Evolutionary conservation across 139 green algal genomes (phyloP).

Genomic region (Chlamydomonas incerta): DNA sequence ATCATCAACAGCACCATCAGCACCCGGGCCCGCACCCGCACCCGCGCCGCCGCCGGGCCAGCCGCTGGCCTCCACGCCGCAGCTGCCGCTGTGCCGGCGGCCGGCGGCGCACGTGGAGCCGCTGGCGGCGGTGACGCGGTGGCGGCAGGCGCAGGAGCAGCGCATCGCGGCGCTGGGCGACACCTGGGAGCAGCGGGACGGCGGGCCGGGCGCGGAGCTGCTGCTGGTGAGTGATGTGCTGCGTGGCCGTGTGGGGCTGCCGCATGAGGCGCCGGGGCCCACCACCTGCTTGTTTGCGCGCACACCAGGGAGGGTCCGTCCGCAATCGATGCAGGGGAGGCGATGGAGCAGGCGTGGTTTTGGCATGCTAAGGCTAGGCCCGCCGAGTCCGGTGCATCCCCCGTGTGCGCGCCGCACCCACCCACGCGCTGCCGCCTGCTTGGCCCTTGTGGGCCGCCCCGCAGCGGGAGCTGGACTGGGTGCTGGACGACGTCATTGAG

Average conservation of each 20-base stretch:
- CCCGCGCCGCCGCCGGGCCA: neutral
- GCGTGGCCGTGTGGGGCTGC: no score
- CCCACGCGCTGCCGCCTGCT: no score
- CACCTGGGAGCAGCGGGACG: constrained; percentile 42
- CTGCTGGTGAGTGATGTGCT: constrained; percentile 61
- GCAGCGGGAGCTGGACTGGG: constrained; percentile 78
- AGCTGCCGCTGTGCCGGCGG: constrained; percentile 47
- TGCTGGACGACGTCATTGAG: constrained; percentile 76
- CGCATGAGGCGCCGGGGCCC: no score
- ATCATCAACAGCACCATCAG: no score
- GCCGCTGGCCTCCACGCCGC: neutral
- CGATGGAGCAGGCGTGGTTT: no score
- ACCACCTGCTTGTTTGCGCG: no score
- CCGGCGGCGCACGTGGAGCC: constrained; percentile 15
- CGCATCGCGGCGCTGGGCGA: constrained; percentile 39
- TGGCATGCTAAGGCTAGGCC: no score
- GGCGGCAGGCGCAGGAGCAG: constrained; percentile 6
- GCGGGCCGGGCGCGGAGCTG: constrained; percentile 36
- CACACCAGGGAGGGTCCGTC: no score
- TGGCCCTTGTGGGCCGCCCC: no score
- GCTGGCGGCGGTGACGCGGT: constrained; percentile 30
- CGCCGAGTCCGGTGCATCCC: no score
- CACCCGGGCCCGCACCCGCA: neutral
- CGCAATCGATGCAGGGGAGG: no score
- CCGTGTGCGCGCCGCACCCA: no score